A percentile compares a stretch with the other conserved stretches of the same genome.
phyloP scores from a whole-genome alignment of 805 yeast genomes.

The Teunomyces lycoperdinae region DNA sequence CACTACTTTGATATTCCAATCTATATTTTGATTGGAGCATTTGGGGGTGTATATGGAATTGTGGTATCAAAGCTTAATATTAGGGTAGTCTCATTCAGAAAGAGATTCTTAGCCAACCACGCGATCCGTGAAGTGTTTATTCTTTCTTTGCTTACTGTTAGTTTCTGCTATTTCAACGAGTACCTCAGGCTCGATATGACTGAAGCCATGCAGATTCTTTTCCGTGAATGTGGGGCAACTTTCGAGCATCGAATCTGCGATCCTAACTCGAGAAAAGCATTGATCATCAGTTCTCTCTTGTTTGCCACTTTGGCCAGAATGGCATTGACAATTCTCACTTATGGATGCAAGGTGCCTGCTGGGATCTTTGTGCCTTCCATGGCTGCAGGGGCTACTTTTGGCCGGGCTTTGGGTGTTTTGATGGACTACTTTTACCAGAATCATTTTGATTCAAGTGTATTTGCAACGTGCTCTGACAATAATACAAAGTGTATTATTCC shows the following conservation, averaged over 20 bases:
- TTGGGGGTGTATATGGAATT: constrained; percentile 91
- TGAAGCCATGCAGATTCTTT: constrained; percentile 84
- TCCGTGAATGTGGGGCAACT: constrained; percentile 70
- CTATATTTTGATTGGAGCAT: constrained; percentile 74
- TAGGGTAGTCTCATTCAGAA: constrained; percentile 73
- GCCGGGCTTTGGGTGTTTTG: constrained; percentile 77
- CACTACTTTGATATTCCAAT: constrained; percentile 79
- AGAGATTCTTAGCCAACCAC: constrained; percentile 53
- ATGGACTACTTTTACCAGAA: constrained; percentile 45
- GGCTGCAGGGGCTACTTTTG: constrained; percentile 95
- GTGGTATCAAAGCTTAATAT: constrained; percentile 73
- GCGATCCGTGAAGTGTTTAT: constrained; percentile 71
- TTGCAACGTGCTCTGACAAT: constrained; percentile 25
- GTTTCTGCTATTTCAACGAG: constrained; percentile 78
- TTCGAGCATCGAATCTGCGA: constrained; percentile 43
- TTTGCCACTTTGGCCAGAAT: constrained; percentile 74
- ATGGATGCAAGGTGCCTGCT: constrained; percentile 95
- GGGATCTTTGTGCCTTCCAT: constrained; percentile 96
- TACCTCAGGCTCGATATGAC: constrained; percentile 90
- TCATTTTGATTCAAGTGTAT: constrained; percentile 34
- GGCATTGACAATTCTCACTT: constrained; percentile 73
- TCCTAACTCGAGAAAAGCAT: constrained; percentile 23
- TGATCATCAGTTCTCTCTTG: constrained; percentile 50
- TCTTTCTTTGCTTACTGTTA: constrained; percentile 67
- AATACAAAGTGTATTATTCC: constrained; percentile 69